Conservation (phyloP, 495 filamentous ascomycete genomes). For the Usnea hakonensis region DNA sequence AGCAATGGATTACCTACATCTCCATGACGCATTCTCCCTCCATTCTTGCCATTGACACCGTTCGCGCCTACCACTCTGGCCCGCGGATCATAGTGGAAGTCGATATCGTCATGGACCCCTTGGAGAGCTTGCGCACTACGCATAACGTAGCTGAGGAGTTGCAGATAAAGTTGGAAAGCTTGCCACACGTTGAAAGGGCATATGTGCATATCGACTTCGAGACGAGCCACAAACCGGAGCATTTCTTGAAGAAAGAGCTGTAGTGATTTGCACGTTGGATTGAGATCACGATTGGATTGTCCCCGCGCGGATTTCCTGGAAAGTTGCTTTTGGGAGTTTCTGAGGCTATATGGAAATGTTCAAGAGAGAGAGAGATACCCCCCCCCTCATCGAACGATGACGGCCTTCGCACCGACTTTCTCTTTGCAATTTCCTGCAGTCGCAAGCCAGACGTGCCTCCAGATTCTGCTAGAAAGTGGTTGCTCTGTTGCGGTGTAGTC, state of each 20-base stretch:
- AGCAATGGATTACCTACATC: slow-evolving; percentile 94
- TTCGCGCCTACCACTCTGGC: slow-evolving; percentile 84
- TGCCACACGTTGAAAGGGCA: slow-evolving; percentile 87
- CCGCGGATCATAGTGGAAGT: slow-evolving; percentile 87
- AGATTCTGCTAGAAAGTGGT: not conserved
- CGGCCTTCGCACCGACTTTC: not conserved
- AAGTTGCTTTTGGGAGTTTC: not conserved
- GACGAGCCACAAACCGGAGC: slow-evolving; percentile 89
- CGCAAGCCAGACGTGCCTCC: not conserved
- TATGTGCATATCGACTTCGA: slow-evolving; percentile 99
- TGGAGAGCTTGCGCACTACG: slow-evolving; percentile 60
- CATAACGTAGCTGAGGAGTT: slow-evolving; percentile 93
- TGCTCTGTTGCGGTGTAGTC: not conserved
- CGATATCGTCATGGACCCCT: slow-evolving; percentile 76
- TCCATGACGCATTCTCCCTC: slow-evolving; percentile 81
- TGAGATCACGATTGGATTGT: not conserved
- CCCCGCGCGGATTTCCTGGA: not conserved
- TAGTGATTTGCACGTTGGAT: slow-evolving; percentile 23
- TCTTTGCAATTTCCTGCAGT: not conserved
- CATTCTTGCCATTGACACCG: slow-evolving; percentile 85
- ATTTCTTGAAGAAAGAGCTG: slow-evolving; percentile 56
- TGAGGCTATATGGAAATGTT: not conserved
- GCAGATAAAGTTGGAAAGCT: slow-evolving; percentile 86
- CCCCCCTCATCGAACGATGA: not conserved
- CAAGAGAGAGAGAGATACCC: not conserved